phyloP scores from a whole-genome alignment of 768 basidiomycete species.

The Chiua virens region DNA sequence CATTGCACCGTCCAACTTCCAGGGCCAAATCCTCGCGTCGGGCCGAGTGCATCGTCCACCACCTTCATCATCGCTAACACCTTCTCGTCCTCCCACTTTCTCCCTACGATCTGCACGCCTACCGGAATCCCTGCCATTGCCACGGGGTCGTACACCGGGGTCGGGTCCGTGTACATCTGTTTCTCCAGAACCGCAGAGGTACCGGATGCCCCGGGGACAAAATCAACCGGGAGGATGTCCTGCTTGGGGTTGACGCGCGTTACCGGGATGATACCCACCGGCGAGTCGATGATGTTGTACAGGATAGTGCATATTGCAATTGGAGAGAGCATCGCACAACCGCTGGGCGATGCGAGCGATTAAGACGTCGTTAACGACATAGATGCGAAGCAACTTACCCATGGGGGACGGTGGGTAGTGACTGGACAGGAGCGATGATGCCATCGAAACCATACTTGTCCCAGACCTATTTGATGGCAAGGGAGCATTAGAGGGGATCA shows the following conservation, averaged over 20 bases:
- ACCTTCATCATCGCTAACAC: constrained; percentile 78
- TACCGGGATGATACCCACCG: constrained; percentile 76
- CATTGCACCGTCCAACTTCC: constrained; percentile 42
- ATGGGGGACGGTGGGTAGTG: constrained; percentile 70
- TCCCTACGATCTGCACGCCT: constrained; percentile 78
- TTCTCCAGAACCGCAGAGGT: constrained; percentile 61
- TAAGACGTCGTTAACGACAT: not conserved
- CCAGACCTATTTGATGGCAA: constrained; percentile 58
- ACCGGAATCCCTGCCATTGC: constrained; percentile 79
- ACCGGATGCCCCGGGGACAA: constrained; percentile 42
- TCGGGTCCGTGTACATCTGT: constrained; percentile 52
- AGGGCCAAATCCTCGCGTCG: constrained; percentile 65
- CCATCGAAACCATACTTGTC: constrained; percentile 66
- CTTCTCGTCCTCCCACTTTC: constrained; percentile 83
- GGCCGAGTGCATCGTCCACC: constrained; percentile 66
- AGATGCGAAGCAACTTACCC: constrained; percentile 41
- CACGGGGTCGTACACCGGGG: constrained; percentile 64
- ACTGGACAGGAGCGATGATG: constrained; percentile 73
- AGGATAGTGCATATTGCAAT: constrained; percentile 59
- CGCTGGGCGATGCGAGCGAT: constrained; percentile 34
- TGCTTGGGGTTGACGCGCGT: constrained; percentile 66
- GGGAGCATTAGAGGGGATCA: constrained; percentile 17
- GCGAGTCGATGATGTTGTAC: constrained; percentile 76
- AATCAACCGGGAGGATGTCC: constrained; percentile 64
- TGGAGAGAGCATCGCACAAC: constrained; percentile 49